A percentile compares a stretch with the other conserved stretches of the same genome.
Evolutionary conservation across 495 filamentous ascomycete genomes (phyloP).

Genomic region (Hypoxylon subgilvum): DNA sequence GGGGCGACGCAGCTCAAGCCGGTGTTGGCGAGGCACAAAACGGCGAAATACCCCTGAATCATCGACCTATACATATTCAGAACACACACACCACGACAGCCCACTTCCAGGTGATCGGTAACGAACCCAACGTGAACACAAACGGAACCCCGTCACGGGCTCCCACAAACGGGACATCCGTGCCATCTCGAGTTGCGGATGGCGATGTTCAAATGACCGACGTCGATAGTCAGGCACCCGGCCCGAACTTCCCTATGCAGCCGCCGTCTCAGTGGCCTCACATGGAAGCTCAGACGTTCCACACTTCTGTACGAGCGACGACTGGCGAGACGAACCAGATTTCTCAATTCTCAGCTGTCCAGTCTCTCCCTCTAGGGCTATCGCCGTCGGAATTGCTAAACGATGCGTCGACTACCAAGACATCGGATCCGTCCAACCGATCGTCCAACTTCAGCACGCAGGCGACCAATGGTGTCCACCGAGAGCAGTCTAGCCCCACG

Average conservation of each 20-base stretch:
- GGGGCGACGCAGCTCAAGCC: slow-evolving; percentile 56
- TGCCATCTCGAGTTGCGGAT: slow-evolving; percentile 58
- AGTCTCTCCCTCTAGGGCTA: slow-evolving; percentile 75
- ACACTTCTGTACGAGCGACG: slow-evolving; percentile 42
- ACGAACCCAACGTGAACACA: slow-evolving; percentile 56
- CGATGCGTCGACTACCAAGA: slow-evolving; percentile 87
- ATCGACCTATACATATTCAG: slow-evolving; percentile 57
- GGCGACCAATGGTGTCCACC: slow-evolving; percentile 59
- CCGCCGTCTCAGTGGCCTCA: slow-evolving; percentile 43
- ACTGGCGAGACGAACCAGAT: slow-evolving; percentile 50
- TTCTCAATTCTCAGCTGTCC: slow-evolving; percentile 75
- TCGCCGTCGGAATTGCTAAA: slow-evolving; percentile 78
- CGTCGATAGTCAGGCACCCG: slow-evolving; percentile 55
- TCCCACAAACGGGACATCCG: slow-evolving; percentile 72
- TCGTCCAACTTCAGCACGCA: slow-evolving; percentile 67
- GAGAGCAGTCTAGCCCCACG: slow-evolving; percentile 40
- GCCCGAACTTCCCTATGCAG: slow-evolving; percentile 43
- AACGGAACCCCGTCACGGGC: slow-evolving; percentile 56
- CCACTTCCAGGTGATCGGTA: slow-evolving; percentile 54
- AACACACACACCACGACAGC: slow-evolving; percentile 58
- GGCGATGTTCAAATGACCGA: slow-evolving; percentile 66
- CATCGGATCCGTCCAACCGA: slow-evolving; percentile 67
- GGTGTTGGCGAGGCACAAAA: slow-evolving; percentile 47
- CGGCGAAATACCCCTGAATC: slow-evolving; percentile 38
- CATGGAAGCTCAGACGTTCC: slow-evolving; percentile 34